Evolutionary conservation across 306 rosid species (phyloP).

Genomic region (Inga leiocalycina): DNA sequence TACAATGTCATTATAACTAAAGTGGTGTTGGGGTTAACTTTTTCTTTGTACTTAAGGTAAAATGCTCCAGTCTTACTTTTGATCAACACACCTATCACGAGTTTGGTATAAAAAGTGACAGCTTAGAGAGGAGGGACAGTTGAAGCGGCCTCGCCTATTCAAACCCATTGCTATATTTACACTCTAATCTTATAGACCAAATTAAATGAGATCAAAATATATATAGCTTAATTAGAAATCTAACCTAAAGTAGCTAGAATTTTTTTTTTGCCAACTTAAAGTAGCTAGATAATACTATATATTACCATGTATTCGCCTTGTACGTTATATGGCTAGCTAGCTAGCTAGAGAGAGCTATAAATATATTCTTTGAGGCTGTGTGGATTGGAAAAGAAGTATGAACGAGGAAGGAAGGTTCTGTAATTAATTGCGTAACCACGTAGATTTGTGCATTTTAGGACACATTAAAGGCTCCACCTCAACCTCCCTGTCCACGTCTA

Average conservation of each 20-base stretch:
- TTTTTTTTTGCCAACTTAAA: too few relatives aligned
- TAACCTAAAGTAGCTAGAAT: conserved; percentile 15
- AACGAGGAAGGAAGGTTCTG: conserved; percentile 44
- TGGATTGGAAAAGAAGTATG: conserved; percentile 22
- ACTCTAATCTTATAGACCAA: not conserved
- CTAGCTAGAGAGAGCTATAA: not conserved
- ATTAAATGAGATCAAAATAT: conserved; percentile 25
- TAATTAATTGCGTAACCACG: conserved; percentile 15
- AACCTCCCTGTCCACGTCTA: conserved; percentile 29
- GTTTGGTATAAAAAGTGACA: conserved; percentile 26
- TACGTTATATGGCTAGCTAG: not conserved
- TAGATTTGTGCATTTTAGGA: conserved; percentile 5
- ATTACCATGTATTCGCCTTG: not conserved
- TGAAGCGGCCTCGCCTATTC: conserved; percentile 12
- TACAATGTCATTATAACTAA: not conserved
- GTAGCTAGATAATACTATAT: not conserved
- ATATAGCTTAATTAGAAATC: conserved; percentile 25
- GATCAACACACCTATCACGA: conserved; percentile 1
- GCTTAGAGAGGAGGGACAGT: not conserved
- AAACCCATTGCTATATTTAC: conserved; percentile 21
- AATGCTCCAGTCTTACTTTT: conserved; percentile 25
- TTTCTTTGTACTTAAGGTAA: conserved; percentile 8
- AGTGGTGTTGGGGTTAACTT: not conserved
- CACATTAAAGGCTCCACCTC: not conserved
- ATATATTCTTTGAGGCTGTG: conserved; percentile 3